These are phyloP conservation scores for Cordia subcordata DNA, from an alignment of 257 asterid genomes.

Conservation along the genomic window DNA sequence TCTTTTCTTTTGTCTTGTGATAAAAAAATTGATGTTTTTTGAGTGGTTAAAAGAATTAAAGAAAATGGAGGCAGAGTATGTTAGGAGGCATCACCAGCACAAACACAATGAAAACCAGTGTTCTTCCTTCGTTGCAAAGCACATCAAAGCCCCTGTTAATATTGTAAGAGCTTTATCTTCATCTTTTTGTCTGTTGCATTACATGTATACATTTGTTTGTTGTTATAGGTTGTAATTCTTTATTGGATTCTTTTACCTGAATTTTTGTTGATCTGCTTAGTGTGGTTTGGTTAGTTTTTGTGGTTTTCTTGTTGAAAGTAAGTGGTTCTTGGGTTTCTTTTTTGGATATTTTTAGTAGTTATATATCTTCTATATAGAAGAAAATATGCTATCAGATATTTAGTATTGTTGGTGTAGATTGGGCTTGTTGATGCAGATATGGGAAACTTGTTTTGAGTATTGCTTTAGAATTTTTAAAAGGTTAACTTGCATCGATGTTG, in stretches of 20 bases:
- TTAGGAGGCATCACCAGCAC: slow-evolving; percentile 14
- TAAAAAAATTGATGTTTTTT: neutral
- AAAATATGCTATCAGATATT: too few species aligned
- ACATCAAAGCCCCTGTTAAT: slow-evolving; percentile 21
- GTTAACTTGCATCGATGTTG: neutral
- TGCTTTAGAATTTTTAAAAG: neutral
- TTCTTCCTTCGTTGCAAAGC: slow-evolving; percentile 16
- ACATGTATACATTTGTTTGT: too few species aligned
- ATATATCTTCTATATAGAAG: too few species aligned
- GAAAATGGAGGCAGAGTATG: slow-evolving; percentile 12
- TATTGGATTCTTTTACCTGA: neutral
- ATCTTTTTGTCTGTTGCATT: too few species aligned
- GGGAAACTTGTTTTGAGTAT: neutral
- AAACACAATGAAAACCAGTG: slow-evolving; percentile 12
- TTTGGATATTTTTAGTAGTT: neutral
- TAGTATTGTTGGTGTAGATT: neutral
- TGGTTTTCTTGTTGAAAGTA: neutral
- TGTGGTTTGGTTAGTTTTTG: neutral
- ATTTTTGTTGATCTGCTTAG: too few species aligned
- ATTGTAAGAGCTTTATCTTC: slow-evolving; percentile 7
- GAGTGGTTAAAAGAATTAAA: neutral
- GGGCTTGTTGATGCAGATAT: neutral
- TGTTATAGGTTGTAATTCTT: too few species aligned
- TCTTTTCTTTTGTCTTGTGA: neutral
- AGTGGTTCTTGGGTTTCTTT: neutral